Evolutionary conservation across 495 filamentous ascomycete species (phyloP), one percentile per base, ranked within the genome.

Genomic region (Penicillium robsamsonii): DNA sequence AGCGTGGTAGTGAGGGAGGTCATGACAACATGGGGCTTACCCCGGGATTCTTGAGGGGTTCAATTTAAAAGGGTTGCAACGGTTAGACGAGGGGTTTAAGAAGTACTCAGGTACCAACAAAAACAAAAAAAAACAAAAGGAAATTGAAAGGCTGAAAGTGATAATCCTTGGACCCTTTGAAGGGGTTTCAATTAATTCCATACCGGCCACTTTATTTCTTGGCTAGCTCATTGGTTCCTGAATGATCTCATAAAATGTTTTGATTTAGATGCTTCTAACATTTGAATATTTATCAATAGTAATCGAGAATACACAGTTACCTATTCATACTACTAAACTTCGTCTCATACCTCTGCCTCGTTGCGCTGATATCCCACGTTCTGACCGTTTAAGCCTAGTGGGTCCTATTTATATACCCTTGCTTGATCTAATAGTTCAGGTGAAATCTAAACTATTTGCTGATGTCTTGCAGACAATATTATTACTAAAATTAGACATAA

Each of bases 1-100:
- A 76, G 66, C 1, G 67, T 70, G 51, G 73, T 73, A 29, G 71
- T 69, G 53, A 70, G 50, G 49, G 69, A 62, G 33, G 66, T 64
- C 60, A 65, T 68, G 58, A 59, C 58, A 58, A 60, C 50, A 63
- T 66, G 64, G 59, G 57, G 56, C 8, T 56, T 61, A 58, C 60
- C 60, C 60, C 57, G 43, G 62, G 57, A 56, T 62, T 42, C 22
- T 48, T 41, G 37, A 52, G 42, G 22, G 40, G 18, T 46, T 46
- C 9, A n/a, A 46, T 33, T 38, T 13, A 29, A 35, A 20, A 29
- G 30, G 4, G 2, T 24, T 43, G 40, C 29, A 47, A 42, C 30
- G 24, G 20, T 42, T 20, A 3, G 27, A 33, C 13, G 30, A 27
- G 35, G 35, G 7, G 8, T 22, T 17, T 33, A 41, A 30, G 18